phyloP scores from a whole-genome alignment of 2,329 filamentous ascomycete species.

The Penicillium brevicompactum region DNA sequence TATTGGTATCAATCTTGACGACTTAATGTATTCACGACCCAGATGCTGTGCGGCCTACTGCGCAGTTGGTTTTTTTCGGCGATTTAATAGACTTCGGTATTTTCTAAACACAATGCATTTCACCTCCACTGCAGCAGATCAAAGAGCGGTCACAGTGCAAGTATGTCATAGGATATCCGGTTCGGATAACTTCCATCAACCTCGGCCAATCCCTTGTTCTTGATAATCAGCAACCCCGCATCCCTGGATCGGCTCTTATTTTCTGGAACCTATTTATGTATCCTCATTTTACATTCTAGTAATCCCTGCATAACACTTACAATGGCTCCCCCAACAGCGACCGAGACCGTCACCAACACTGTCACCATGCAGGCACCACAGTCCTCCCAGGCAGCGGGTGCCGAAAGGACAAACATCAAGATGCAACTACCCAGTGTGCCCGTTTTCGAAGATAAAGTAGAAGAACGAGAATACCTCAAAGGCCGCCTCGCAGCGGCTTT shows the following conservation, averaged over 20 bases:
- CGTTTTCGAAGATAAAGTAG: constrained; percentile 43
- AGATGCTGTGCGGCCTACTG: neutral
- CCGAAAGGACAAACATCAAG: constrained; percentile 33
- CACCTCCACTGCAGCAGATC: too few relatives aligned
- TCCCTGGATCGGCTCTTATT: neutral
- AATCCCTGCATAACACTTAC: neutral
- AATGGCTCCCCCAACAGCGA: constrained; percentile 35
- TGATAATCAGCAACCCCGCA: constrained; percentile 13
- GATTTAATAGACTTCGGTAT: neutral
- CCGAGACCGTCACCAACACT: constrained; percentile 21
- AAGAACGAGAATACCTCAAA: constrained; percentile 58
- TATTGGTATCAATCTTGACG: neutral
- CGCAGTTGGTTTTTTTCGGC: neutral
- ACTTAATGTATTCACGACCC: constrained; percentile 4
- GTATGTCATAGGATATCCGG: neutral
- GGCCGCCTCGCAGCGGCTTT: constrained; percentile 58
- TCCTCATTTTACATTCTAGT: too few relatives aligned
- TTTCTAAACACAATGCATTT: neutral
- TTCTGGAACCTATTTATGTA: neutral
- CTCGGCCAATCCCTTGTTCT: constrained; percentile 6
- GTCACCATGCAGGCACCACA: constrained; percentile 21
- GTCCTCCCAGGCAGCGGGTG: constrained; percentile 26
- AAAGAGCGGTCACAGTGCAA: neutral
- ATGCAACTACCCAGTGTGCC: constrained; percentile 37
- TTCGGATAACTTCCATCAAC: constrained; percentile 2